A percentile compares a stretch with the other conserved stretches of the same genome.
Conservation (phyloP, 306 rosid species). For the Oemleria cerasiformis region DNA sequence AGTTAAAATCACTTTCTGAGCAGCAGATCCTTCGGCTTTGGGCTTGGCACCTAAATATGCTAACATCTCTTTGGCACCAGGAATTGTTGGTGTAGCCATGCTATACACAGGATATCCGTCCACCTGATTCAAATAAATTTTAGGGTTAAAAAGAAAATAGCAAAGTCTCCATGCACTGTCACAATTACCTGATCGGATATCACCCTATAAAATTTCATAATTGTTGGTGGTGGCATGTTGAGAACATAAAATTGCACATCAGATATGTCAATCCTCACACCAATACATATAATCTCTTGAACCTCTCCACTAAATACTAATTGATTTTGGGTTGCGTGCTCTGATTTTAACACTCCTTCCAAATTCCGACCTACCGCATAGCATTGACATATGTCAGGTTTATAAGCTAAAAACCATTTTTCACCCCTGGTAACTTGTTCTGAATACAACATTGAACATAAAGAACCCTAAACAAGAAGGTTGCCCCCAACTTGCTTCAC, state of each 20-base stretch:
- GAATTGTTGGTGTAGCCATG: constrained; percentile 88
- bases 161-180: constrained; percentile 1
- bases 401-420: neutral
- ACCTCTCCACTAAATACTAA: neutral
- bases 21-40: constrained; percentile 39
- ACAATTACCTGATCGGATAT: neutral
- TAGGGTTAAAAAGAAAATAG: constrained; percentile 15
- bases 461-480: neutral
- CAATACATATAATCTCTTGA: neutral
- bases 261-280: neutral
- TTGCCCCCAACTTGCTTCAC: neutral
- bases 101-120: constrained; percentile 81
- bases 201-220: neutral
- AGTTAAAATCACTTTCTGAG: constrained; percentile 61
- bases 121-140: constrained; percentile 45
- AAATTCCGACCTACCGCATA: neutral
- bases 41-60: constrained; percentile 59
- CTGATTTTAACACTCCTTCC: neutral
- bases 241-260: neutral
- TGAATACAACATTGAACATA: neutral
- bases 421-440: neutral
- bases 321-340: neutral
- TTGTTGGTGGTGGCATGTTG: neutral
- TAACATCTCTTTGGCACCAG: constrained; percentile 89
- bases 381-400: neutral